Percentiles rank a stretch among this genome's conserved stretches.
phyloP scores from a whole-genome alignment of 768 basidiomycete genomes.

The Mycena galopus region DNA sequence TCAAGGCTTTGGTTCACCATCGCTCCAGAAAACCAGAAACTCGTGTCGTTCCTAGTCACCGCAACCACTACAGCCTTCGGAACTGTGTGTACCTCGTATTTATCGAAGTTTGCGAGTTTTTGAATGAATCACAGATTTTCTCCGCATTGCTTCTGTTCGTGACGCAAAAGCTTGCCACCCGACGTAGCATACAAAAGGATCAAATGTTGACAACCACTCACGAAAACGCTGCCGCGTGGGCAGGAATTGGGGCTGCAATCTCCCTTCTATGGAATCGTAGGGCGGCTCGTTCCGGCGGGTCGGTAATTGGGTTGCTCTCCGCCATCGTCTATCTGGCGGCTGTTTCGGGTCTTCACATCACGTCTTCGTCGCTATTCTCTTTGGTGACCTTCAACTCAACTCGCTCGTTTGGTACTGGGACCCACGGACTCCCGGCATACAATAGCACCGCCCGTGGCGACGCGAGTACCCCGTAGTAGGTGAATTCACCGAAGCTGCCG shows the following conservation, averaged over 20 bases:
- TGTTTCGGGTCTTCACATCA: neutral
- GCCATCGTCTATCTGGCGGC: neutral
- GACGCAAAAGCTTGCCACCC: neutral
- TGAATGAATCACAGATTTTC: neutral
- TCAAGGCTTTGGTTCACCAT: neutral
- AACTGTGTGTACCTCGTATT: neutral
- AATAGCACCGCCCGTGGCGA: neutral
- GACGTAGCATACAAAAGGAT: neutral
- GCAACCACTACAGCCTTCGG: neutral
- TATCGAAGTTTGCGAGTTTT: neutral
- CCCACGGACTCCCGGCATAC: neutral
- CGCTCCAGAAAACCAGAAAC: neutral
- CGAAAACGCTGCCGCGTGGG: neutral
- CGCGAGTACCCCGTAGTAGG: neutral
- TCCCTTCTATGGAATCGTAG: neutral
- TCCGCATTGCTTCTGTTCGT: neutral
- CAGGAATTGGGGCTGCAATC: neutral
- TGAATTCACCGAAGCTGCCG: neutral
- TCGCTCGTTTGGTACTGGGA: neutral
- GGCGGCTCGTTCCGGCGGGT: neutral
- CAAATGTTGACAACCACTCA: neutral
- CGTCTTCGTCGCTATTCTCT: neutral
- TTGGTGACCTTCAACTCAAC: neutral
- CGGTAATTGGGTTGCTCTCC: neutral
- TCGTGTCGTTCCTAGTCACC: neutral